Base-by-base conservation (phyloP, 2,329 filamentous ascomycete species). In the Ophiostoma australiae region DNA sequence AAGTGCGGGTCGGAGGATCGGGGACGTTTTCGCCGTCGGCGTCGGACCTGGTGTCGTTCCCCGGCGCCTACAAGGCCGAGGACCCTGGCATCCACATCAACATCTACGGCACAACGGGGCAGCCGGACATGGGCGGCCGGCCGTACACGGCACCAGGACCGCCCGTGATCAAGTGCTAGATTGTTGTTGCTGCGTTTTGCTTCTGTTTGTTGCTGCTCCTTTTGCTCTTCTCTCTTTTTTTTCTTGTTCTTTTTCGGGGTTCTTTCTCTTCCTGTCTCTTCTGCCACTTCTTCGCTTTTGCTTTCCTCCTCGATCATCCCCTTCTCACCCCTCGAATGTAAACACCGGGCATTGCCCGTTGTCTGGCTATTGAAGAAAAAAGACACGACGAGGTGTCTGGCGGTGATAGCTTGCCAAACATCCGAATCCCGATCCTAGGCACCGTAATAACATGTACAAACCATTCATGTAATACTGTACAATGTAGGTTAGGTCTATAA, bases 51-150 rank as follows among this genome's bases (percentile, higher is more conserved):
- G 80, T 84, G 72, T 79, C 76, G 76, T 82, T 84, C 77, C 83
- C 83, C 0, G 80, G 82, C 20, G 82, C 79, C 0, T 85, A 84
- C 77, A 73, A 78, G 74, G 76, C 79, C 67, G 79, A 75, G 68
- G 80, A 84, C 75, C 80, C 83, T 0, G 81, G 81, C 65, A 84
- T 85, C 74, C 73, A 79, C 48, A 77, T 81, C 78, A 84, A 82
- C 76, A 84, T 84, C 75, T 84, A 85, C 73, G 82, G 82, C 41
- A 68, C 75, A 7, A 76, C 74, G 1, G 81, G 82, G 13, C 74
- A 78, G 74, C 80, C 82, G 4, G 81, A 83, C 76, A 83, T 81
- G 52, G 77, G 74, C 61, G 80, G 80, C 58, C 79, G 80, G 77
- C 63, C 79, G 1, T 84, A 83, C 73, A 78, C 72, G 5, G 77